These are phyloP conservation scores for Ogataea haglerorum DNA, from an alignment of 805 yeast genomes.

Conservation along the genomic window DNA sequence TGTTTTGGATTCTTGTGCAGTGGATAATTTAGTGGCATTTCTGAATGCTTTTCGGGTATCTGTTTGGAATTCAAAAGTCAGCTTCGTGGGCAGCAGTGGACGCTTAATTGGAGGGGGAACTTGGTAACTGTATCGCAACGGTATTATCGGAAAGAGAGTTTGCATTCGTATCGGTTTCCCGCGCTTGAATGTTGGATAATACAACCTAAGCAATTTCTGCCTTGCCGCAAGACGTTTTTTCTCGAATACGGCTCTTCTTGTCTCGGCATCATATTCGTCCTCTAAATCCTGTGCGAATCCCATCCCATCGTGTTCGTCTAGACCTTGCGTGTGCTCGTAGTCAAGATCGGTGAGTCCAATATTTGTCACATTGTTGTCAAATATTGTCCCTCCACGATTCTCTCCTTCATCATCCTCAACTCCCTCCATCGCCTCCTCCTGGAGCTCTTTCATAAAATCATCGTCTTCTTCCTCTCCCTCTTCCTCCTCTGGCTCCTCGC, in stretches of 20 bases:
- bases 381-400: constrained; percentile 29
- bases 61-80: constrained; percentile 56
- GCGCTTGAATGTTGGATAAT: constrained; percentile 61
- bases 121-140: constrained; percentile 51
- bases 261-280: constrained; percentile 18
- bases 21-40: constrained; percentile 19
- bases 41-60: constrained; percentile 58
- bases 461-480: constrained; percentile 34
- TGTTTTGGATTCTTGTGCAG: constrained; percentile 9
- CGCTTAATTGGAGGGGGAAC: constrained; percentile 42
- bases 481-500: constrained; percentile 40
- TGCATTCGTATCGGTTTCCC: constrained; percentile 62
- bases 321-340: constrained; percentile 27
- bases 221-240: constrained; percentile 27
- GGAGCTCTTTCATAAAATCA: constrained; percentile 37
- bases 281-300: constrained; percentile 15
- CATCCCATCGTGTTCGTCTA: constrained; percentile 23
- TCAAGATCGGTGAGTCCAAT: constrained; percentile 32
- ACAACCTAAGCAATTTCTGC: constrained; percentile 39
- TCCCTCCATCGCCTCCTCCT: constrained; percentile 36
- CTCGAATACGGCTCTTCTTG: constrained; percentile 23
- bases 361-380: constrained; percentile 33
- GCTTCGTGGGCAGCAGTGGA: constrained; percentile 57
- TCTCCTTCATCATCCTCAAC: constrained; percentile 32
- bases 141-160: constrained; percentile 56